Base-by-base conservation (phyloP, 208 protist genomes). In the Leishmania amazonensis region DNA sequence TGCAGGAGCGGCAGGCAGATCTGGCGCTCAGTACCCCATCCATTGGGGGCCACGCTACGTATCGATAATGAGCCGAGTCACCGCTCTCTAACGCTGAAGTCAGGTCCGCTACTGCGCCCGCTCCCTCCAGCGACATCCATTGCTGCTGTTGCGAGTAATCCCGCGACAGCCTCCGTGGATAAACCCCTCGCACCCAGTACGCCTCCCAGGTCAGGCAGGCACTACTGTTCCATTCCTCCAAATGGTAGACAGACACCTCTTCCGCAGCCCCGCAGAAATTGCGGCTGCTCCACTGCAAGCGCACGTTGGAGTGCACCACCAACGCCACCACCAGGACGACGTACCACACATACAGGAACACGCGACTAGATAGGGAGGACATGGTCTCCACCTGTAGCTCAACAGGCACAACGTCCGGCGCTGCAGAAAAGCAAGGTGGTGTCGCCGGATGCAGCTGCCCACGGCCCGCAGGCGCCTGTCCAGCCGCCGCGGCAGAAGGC, bases 341-440 rank as follows among this genome's bases (percentile, higher is more conserved):
- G 73, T 96, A 94, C 93, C 93, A 96, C 21, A 85, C 84, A 73
- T 93, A 92, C 1, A 96, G 80, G 74, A 96, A 91, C 1, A 89
- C 53, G 35, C 86, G 88, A 5, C 81, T 87, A 28, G 87, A 86
- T 6, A 76, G 57, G 80, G 88, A 88, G 13, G 90, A 93, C 85
- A 96, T 91, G 21, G 88, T 94, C 76, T 95, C 93, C 76, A 96
- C 87, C 80, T 95, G 93, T 75, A 94, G 82, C 81, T 96, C 88
- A 45, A 90, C 79, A 13, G 57, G 70, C 51, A 47, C 68, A 13
- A n/a, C 47, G 17, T 78, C 74, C 40, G 57, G 21, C 38, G 38
- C 53, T 64, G 57, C 53, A 62, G 57, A 35, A n/a, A n/a, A 64
- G 15, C 8, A 8, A 15, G 47, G 45, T 24, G 21, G 49, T 6